Evolutionary conservation across 73 alveolate species (phyloP).

Genomic region (Tetrahymena thermophila): DNA sequence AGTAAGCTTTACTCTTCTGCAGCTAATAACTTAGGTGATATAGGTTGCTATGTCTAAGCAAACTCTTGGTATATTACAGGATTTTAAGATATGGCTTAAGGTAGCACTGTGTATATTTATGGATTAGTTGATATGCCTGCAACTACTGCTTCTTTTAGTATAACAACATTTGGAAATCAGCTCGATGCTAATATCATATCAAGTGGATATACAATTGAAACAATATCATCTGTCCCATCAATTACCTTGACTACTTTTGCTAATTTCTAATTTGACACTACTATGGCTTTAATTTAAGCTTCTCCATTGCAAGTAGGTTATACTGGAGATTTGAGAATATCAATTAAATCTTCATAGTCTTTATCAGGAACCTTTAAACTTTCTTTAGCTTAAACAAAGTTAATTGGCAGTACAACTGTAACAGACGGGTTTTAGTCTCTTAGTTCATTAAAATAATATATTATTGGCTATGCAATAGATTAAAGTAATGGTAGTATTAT

Average conservation of each 20-base stretch:
- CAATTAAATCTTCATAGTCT: neutral
- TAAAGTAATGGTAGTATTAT: neutral
- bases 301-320: neutral
- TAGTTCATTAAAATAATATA: neutral
- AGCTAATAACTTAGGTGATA: neutral
- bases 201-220: neutral
- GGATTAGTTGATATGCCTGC: neutral
- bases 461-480: neutral
- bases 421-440: neutral
- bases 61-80: neutral
- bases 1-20: neutral
- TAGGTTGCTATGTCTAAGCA: neutral
- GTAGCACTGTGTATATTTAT: neutral
- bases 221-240: neutral
- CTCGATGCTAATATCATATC: neutral
- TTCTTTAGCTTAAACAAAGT: neutral
- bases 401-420: neutral
- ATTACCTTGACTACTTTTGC: neutral
- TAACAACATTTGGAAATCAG: neutral
- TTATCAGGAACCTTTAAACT: neutral
- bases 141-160: neutral
- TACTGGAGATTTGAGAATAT: neutral
- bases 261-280: neutral
- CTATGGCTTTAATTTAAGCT: neutral
- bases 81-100: neutral